Base-by-base conservation (phyloP, 768 basidiomycete genomes). In the Trametes cubensis region DNA sequence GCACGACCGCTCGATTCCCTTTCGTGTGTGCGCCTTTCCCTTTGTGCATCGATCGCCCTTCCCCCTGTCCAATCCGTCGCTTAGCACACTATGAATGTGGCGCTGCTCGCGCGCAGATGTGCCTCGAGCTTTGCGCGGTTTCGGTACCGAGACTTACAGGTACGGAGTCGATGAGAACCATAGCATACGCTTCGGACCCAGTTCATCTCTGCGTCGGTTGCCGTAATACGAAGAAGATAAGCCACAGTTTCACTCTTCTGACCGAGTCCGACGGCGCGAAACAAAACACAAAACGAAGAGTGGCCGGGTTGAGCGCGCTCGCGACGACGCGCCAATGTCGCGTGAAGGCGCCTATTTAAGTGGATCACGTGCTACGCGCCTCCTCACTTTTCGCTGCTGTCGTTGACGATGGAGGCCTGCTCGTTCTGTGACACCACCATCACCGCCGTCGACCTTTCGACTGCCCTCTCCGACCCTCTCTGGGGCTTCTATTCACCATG, bases 401-500 rank as follows among this genome's bases (percentile, higher is more conserved):
- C 51, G 55, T 51, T 25, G 44, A 45, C 39, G 25, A 34, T 28
- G 25, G 40, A 11, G 39, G 23, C 21, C 23, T 34, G 47, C 38
- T 21, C 46, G 46, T 48, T 48, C 44, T 20, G 34, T 34, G 34
- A 34, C 34, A 47, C 38, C 38, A 40, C 47, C 49, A 41, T 6
- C 38, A 10, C 34, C 34, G 34, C 34, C 34, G 34, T 34, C 54
- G 13, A 18, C 30, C 26, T 14, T 17, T 45, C 46, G 30, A 40
- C 45, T 21, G 39, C 26, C 28, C 10, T 52, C 44, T 20, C 8
- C 30, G 30, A 6, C 30, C 20, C 25, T 44, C 25, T 38, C 25
- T 26, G 40, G 38, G 38, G 44, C 21, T 17, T n/a, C 50, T 40
- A 38, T n/a, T 39, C 56, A 45, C 61, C 66, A 79, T 79, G 73